Evolutionary conservation across 257 asterid species (phyloP).

Genomic region (Fraxinus cuspidata): DNA sequence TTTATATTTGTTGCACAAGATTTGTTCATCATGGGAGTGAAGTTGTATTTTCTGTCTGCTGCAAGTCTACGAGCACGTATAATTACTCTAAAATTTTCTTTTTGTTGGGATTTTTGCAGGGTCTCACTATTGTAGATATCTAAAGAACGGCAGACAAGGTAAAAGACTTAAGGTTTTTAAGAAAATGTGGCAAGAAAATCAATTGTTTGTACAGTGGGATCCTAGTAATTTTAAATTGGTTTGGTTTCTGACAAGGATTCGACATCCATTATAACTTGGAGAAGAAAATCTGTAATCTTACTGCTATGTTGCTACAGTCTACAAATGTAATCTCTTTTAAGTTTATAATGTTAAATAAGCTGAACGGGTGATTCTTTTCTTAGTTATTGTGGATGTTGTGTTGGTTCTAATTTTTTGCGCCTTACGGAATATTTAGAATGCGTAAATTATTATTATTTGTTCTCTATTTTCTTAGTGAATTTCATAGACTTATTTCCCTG

Average conservation of each 20-base stretch:
- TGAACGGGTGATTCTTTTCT: not conserved
- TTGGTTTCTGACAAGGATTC: not conserved
- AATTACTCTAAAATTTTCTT: not conserved
- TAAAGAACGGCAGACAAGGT: not conserved
- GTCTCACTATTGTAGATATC: not conserved
- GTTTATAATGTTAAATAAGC: not conserved
- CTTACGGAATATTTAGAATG: no score
- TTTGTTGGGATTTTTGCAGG: not conserved
- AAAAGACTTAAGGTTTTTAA: not conserved
- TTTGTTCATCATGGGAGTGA: not conserved
- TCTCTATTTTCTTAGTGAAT: not conserved
- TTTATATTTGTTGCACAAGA: not conserved
- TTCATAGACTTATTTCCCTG: no score
- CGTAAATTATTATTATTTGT: no score
- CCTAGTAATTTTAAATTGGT: not conserved
- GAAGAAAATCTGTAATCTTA: not conserved
- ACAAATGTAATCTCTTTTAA: not conserved
- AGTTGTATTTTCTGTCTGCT: not conserved
- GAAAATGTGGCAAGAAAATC: not conserved
- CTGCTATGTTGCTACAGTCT: not conserved
- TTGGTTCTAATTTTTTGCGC: no score
- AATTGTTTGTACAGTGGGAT: not conserved
- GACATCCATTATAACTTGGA: not conserved
- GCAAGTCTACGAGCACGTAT: not conserved
- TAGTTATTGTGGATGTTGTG: not conserved